Evolutionary conservation across 1,284 basidiomycete genomes (phyloP), one percentile per base, ranked within the genome.

Genomic region (Volvariella surrecta): DNA sequence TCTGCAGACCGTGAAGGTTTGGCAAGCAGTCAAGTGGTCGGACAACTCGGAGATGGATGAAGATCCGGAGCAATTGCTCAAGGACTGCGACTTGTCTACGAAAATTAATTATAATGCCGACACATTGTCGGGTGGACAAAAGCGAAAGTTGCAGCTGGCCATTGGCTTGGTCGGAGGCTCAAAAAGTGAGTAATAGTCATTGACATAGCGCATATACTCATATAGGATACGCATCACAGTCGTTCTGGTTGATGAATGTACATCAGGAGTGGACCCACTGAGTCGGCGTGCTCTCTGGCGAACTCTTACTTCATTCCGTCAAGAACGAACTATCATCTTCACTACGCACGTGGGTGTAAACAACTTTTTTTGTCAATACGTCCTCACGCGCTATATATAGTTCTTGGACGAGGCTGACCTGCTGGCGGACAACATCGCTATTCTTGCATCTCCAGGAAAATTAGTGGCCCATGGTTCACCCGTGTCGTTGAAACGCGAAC

Each of bases 251-350:
- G 87, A 83, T 50, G 81, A 83, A 61, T 86, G 84, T 52, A 87
- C 82, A 1, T 86, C 82, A 7, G 87, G 87, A 3, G 79, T 90
- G 4, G 87, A 90, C 57, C 87, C 87, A 0, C 60, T 89, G 28
- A 86, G 84, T 39, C 69, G 87, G 38, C 70, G 87, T 37, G 79
- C 87, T 0, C 64, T 90, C 19, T 90, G 87, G 87, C 72, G 79
- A 47, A 80, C 81, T 0, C 59, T 89, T 40, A 80, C 73, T 3
- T 71, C 75, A 0, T 76, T 85, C 37, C 70, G 81, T n/a, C 65
- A 79, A 22, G 73, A 76, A 20, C 67, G 82, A 18, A 79, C 79
- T 0, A 71, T 84, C 32, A 62, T 86, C 6, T 77, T 85, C 52
- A 85, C 82, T 0, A 85, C 81, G 1, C 82, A 86, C 57, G 76